A percentile compares a stretch with the other conserved stretches of the same genome.
Conservation (phyloP, 202 grass and related monocot species). For the Setaria viridis region DNA sequence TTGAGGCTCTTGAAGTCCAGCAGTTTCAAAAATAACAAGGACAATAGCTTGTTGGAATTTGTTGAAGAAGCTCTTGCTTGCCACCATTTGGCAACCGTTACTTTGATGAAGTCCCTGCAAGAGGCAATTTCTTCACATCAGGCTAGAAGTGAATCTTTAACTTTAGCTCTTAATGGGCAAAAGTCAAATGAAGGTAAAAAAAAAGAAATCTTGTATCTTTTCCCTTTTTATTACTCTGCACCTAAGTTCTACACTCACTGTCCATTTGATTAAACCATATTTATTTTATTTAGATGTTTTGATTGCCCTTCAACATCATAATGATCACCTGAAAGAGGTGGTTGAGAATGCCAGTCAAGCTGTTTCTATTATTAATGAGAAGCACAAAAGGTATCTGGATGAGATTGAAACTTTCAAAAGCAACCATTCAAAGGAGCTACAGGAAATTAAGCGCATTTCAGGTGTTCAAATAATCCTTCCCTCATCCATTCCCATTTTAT, state of each 20-base stretch:
- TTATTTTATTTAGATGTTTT: conserved; percentile 72
- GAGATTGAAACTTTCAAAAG: conserved; percentile 74
- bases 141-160: conserved; percentile 75
- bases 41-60: conserved; percentile 50
- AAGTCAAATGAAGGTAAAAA: conserved; percentile 77
- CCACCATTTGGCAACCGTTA: conserved; percentile 65
- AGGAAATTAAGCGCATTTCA: conserved; percentile 84
- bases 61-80: conserved; percentile 79
- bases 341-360: conserved; percentile 72
- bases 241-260: conserved; percentile 4
- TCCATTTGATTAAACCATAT: conserved; percentile 40
- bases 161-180: conserved; percentile 63
- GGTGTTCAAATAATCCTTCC: conserved; percentile 55
- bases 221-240: neutral
- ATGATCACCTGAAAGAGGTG: conserved; percentile 71
- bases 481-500: conserved; percentile 27
- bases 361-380: conserved; percentile 69
- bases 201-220: conserved; percentile 4
- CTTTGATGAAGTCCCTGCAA: conserved; percentile 83
- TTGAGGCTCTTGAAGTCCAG: conserved; percentile 69
- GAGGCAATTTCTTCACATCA: conserved; percentile 65
- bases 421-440: conserved; percentile 63
- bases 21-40: conserved; percentile 43
- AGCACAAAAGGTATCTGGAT: conserved; percentile 70
- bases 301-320: conserved; percentile 75